These are phyloP conservation scores for Prillingera fragicola DNA, from an alignment of 1,284 basidiomycete genomes.

Conservation along the genomic window DNA sequence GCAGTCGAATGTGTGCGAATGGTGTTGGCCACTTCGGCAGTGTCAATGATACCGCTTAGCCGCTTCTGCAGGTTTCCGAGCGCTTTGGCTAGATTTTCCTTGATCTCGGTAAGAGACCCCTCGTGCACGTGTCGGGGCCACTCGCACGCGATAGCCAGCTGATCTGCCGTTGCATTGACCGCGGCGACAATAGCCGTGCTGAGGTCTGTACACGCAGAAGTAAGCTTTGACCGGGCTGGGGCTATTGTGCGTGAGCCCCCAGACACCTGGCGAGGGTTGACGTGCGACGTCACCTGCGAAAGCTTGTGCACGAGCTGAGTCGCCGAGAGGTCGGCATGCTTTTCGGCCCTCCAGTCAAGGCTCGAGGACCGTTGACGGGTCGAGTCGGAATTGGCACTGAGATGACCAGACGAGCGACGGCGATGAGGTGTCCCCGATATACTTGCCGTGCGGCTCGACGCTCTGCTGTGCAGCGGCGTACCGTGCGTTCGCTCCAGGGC, in stretches of 20 bases:
- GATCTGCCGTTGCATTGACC: background rate
- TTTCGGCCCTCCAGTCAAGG: background rate
- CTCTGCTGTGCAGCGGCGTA: background rate
- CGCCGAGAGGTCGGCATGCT: slow-evolving; percentile 1
- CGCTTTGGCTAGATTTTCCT: background rate
- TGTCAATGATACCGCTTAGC: slow-evolving; percentile 17
- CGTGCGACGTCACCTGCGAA: slow-evolving; percentile 9
- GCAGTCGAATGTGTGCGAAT: background rate
- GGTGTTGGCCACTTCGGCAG: background rate
- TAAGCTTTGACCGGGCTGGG: slow-evolving; percentile 3
- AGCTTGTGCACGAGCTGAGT: slow-evolving; percentile 8
- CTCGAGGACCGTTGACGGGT: no score
- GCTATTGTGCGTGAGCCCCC: background rate
- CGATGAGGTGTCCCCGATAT: background rate
- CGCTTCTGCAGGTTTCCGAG: slow-evolving; percentile 10
- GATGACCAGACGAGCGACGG: no score
- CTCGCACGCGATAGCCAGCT: slow-evolving; percentile 10
- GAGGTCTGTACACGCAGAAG: slow-evolving; percentile 5
- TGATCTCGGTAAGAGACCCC: background rate
- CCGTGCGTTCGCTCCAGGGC: slow-evolving; percentile 30
- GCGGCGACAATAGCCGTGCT: slow-evolving; percentile 9
- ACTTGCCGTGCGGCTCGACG: background rate
- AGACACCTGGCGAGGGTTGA: background rate
- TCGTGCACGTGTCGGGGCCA: no score
- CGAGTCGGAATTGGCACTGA: no score